Conservation (phyloP, 208 protist species). For the Trypanosoma theileri region DNA sequence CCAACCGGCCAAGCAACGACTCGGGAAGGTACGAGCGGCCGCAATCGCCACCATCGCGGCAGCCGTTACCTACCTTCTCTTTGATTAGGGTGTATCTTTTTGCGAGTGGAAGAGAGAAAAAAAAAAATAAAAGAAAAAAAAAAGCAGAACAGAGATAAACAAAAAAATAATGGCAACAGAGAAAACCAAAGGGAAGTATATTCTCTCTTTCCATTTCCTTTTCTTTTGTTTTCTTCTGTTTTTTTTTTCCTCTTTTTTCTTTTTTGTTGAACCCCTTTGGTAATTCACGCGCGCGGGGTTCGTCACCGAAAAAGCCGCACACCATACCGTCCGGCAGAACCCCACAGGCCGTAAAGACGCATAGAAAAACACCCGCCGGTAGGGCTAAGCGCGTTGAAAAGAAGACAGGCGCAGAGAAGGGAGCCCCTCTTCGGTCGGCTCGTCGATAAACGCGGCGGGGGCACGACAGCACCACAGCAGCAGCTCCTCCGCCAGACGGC, state of each 20-base stretch:
- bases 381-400: no score
- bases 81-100: not conserved
- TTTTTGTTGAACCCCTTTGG: not conserved
- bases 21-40: not conserved
- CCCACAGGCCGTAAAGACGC: no score
- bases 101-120: no score
- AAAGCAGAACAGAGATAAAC: no score
- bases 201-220: not conserved
- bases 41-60: not conserved
- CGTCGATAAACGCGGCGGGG: not conserved
- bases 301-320: no score
- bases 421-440: not conserved
- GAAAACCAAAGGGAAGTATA: not conserved
- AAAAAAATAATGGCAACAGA: not conserved
- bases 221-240: not conserved
- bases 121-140: not conserved
- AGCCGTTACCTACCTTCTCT: not conserved
- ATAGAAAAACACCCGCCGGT: no score
- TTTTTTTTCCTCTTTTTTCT: not conserved
- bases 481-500: conserved; percentile 11
- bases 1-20: not conserved
- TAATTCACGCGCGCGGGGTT: no score
- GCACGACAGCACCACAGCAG: conserved; percentile 8
- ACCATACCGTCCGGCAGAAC: no score
- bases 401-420: no score